A percentile compares a stretch with the other conserved stretches of the same genome.
These are phyloP conservation scores for Ceratobasidium sp. DNA, from an alignment of 1,284 basidiomycete genomes.

Conservation along the genomic window DNA sequence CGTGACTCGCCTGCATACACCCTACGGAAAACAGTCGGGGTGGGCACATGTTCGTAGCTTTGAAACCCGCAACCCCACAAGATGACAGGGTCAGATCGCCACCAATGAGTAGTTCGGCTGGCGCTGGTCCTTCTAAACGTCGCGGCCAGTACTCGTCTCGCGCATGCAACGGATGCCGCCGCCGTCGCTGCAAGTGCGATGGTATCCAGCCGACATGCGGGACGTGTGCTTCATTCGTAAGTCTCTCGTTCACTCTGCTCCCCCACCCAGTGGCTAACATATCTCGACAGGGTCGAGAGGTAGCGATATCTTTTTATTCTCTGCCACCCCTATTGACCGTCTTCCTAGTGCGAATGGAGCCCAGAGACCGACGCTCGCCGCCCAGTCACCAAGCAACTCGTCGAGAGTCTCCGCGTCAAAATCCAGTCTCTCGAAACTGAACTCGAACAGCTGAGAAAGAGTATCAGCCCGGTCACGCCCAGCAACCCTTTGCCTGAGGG, in stretches of 20 bases:
- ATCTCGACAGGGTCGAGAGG: conserved; percentile 13
- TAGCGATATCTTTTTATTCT: neutral
- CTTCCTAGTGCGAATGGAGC: conserved; percentile 16
- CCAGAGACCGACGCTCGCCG: conserved; percentile 7
- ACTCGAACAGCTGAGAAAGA: neutral
- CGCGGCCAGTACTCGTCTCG: conserved; percentile 16
- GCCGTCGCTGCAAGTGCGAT: conserved; percentile 43
- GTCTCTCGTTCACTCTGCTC: neutral
- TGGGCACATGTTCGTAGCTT: neutral
- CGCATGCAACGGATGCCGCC: conserved; percentile 38
- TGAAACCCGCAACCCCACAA: neutral
- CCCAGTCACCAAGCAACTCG: conserved; percentile 15
- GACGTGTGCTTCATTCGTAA: conserved; percentile 18
- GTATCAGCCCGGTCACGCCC: neutral
- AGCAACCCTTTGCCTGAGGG: neutral
- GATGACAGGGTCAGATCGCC: neutral
- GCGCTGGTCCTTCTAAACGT: conserved; percentile 20
- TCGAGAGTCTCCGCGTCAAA: conserved; percentile 25
- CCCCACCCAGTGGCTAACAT: neutral
- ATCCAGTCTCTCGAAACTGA: conserved; percentile 10
- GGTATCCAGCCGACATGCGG: conserved; percentile 25
- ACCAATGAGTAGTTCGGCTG: neutral
- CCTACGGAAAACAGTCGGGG: conserved; percentile 8
- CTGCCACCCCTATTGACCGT: neutral
- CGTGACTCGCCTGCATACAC: conserved; percentile 1